Evolutionary conservation across 805 yeast species (phyloP).

Genomic region (Saccharomycopsis fermentans): DNA sequence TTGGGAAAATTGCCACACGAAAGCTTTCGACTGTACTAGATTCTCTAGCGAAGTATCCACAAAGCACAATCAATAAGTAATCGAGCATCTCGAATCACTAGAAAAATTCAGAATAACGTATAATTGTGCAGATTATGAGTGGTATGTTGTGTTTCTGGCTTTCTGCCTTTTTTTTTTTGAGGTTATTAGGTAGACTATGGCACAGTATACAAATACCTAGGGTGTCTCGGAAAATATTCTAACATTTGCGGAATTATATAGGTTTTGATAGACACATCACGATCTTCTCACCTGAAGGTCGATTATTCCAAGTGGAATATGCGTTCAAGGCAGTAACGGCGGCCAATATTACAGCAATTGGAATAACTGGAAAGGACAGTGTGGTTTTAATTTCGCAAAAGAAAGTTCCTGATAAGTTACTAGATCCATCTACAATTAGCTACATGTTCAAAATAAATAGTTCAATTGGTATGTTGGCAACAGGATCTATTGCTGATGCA

Average conservation of each 20-base stretch:
- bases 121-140: neutral
- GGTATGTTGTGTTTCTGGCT: neutral
- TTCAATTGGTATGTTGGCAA: conserved; percentile 79
- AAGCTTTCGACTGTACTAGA: too few species aligned
- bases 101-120: too few species aligned
- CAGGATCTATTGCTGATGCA: conserved; percentile 95
- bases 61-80: too few species aligned
- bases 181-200: too few species aligned
- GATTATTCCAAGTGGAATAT: conserved; percentile 94
- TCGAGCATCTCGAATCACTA: too few species aligned
- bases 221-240: neutral
- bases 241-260: conserved; percentile 41
- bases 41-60: too few species aligned
- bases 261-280: conserved; percentile 99
- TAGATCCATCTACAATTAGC: conserved; percentile 80
- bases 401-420: conserved; percentile 89
- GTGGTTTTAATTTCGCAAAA: conserved; percentile 88
- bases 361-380: conserved; percentile 75
- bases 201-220: conserved; percentile 23
- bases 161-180: neutral
- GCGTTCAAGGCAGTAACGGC: conserved; percentile 96
- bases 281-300: conserved; percentile 96
- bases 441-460: conserved; percentile 78
- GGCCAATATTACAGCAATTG: conserved; percentile 82
- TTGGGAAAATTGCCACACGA: neutral